These are phyloP conservation scores for Aspergillus sp. DNA, from an alignment of 2,329 filamentous ascomycete genomes.

Conservation along the genomic window DNA sequence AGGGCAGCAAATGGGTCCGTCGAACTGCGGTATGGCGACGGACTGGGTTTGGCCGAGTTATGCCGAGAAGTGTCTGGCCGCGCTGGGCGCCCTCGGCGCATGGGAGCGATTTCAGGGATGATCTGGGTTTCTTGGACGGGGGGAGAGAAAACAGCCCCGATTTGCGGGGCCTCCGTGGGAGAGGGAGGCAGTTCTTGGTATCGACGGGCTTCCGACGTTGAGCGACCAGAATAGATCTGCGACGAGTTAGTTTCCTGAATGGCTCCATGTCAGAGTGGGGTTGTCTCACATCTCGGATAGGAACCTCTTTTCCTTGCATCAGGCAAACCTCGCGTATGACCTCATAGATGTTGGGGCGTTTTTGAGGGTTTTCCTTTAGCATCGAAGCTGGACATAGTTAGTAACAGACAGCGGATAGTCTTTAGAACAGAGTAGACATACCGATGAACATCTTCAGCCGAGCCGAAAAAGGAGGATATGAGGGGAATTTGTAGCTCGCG, in stretches of 20 bases:
- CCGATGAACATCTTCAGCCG: constrained; percentile 85
- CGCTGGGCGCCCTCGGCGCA: constrained; percentile 78
- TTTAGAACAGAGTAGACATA: constrained; percentile 39
- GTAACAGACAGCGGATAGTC: constrained; percentile 2
- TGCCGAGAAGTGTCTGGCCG: constrained; percentile 42
- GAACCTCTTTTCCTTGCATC: constrained; percentile 82
- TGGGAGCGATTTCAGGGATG: constrained; percentile 86
- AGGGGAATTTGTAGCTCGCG: constrained; percentile 87
- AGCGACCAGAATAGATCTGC: constrained; percentile 65
- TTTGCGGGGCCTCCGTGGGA: constrained; percentile 55
- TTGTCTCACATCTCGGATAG: constrained; percentile 78
- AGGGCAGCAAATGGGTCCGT: constrained; percentile 88
- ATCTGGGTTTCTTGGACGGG: constrained; percentile 64
- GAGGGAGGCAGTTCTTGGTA: constrained; percentile 57
- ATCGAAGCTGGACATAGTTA: constrained; percentile 59
- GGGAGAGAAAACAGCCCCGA: constrained; percentile 79
- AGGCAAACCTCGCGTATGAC: constrained; percentile 79
- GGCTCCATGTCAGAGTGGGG: not conserved
- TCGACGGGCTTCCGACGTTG: constrained; percentile 59
- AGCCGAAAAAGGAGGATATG: constrained; percentile 84
- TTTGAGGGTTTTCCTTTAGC: constrained; percentile 76
- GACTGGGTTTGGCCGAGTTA: constrained; percentile 53
- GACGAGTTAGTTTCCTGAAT: constrained; percentile 1
- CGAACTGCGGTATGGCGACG: constrained; percentile 65
- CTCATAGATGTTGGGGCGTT: constrained; percentile 89